Conservation (phyloP, 139 green algal species). For the Chloropicon primus region DNA sequence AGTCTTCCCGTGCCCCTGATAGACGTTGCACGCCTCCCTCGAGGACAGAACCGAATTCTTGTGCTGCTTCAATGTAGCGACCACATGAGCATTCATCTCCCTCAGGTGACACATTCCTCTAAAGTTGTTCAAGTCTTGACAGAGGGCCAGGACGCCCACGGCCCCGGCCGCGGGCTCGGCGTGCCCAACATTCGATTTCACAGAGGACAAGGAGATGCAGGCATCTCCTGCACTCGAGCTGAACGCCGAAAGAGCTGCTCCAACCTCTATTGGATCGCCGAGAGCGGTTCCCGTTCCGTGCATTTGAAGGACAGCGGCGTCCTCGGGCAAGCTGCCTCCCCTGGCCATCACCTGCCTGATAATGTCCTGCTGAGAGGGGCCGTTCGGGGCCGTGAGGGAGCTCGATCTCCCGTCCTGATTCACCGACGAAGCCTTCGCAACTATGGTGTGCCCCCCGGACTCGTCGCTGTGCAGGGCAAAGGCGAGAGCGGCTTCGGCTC, state of each 20-base stretch:
- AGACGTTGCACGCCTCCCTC: not conserved
- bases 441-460: not conserved
- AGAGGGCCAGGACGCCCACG: not conserved
- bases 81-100: not conserved
- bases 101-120: not conserved
- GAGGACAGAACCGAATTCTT: not conserved
- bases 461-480: not conserved
- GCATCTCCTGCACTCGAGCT: not conserved
- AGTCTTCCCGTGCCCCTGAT: not conserved
- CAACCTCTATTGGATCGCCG: not conserved
- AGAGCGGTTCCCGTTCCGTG: constrained; percentile 18
- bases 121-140: not conserved
- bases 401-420: constrained; percentile 81
- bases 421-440: constrained; percentile 28
- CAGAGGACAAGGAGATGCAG: not conserved
- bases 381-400: constrained; percentile 72
- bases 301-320: constrained; percentile 18
- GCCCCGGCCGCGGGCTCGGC: constrained; percentile 4
- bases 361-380: constrained; percentile 65
- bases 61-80: not conserved
- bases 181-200: not conserved
- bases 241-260: not conserved
- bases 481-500: constrained; percentile 3
- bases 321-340: not conserved
- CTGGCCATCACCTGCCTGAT: constrained; percentile 34